Conservation (phyloP, 306 rosid species). For the Potentilla sterilis region DNA sequence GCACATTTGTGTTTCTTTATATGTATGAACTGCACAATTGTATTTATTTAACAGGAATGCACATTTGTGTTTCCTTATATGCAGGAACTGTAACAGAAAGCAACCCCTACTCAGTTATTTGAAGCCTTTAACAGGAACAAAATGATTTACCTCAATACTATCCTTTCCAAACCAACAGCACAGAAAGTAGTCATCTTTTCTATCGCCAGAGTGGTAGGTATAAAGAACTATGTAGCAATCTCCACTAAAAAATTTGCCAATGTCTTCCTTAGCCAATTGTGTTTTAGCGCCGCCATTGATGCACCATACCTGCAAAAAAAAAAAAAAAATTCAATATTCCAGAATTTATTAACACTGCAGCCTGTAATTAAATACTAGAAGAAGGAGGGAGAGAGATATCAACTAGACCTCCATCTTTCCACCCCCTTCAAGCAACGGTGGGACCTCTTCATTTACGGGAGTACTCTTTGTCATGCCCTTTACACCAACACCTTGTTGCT, state of each 20-base stretch:
- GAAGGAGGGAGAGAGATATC: slow-evolving; percentile 13
- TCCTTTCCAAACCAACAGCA: slow-evolving; percentile 96
- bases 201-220: slow-evolving; percentile 91
- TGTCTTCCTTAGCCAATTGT: slow-evolving; percentile 70
- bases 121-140: slow-evolving; percentile 19
- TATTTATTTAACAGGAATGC: background rate
- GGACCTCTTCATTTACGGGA: slow-evolving; percentile 82
- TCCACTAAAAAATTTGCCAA: slow-evolving; percentile 90
- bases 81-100: no score
- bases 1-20: no score
- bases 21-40: no score
- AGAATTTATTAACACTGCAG: slow-evolving; percentile 6
- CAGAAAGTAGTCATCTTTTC: slow-evolving; percentile 94
- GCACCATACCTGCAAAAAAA: slow-evolving; percentile 71
- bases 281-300: slow-evolving; percentile 89
- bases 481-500: slow-evolving; percentile 98
- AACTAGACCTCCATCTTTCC: slow-evolving; percentile 91
- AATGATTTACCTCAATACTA: slow-evolving; percentile 72
- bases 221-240: slow-evolving; percentile 93
- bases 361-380: slow-evolving; percentile 7
- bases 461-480: slow-evolving; percentile 76
- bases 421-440: slow-evolving; percentile 96
- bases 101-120: slow-evolving; percentile 2
- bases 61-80: no score
- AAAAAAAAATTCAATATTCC: slow-evolving; percentile 14